phyloP scores from a whole-genome alignment of 1,139 yeast genomes.

The Pichia terricola region DNA sequence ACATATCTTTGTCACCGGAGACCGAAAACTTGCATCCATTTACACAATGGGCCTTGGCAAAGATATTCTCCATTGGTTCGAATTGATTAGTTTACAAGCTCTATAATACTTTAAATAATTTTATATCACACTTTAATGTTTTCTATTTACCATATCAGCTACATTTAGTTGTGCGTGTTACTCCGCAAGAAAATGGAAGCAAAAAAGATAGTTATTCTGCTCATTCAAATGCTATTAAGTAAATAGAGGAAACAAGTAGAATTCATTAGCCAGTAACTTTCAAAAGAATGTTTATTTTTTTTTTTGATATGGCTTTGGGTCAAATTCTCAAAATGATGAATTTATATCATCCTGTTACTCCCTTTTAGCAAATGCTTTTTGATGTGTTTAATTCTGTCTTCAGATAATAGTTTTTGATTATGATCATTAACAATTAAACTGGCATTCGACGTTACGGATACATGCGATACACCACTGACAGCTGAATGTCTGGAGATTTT shows the following conservation, averaged over 20 bases:
- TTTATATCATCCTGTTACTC: not conserved
- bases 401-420: conserved; percentile 15
- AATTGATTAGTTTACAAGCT: not conserved
- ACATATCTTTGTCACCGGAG: conserved; percentile 10
- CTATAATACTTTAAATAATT: not conserved
- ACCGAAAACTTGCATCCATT: conserved; percentile 20
- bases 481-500: conserved; percentile 1
- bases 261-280: no score
- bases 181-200: no score
- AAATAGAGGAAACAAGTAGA: no score
- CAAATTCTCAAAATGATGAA: not conserved
- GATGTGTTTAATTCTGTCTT: conserved; percentile 20
- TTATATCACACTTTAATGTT: no score
- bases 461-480: conserved; percentile 2
- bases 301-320: no score
- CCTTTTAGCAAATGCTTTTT: conserved; percentile 18
- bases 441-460: conserved; percentile 3
- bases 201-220: no score
- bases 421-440: conserved; percentile 11
- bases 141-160: no score
- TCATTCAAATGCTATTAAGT: no score
- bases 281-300: no score
- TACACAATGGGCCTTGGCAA: conserved; percentile 17
- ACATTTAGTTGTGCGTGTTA: not conserved
- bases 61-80: conserved; percentile 17